Evolutionary conservation across 2,329 filamentous ascomycete genomes (phyloP), one percentile per base, ranked within the genome.

Genomic region (Phaeosphaeriaceae sp.): DNA sequence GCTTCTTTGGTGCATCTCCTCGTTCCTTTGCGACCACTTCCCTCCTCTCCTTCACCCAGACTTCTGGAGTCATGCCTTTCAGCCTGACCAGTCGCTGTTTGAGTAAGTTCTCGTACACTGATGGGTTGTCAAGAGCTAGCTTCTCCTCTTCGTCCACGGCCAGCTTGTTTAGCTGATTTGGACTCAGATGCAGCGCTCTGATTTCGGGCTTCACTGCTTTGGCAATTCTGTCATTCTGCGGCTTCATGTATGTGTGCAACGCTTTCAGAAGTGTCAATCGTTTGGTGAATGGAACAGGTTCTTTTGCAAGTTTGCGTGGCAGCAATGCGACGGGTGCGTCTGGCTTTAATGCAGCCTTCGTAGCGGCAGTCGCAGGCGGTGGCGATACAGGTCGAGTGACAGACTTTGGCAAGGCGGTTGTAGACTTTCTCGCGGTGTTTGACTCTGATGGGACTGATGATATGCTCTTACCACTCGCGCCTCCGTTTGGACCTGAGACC

Each of bases 101-200:
- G 75, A 98, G 87, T 24, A 93, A 82, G 68, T 96, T 97, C 7
- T 85, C 82, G 71, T 99, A 99, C 25, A 98, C 87, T 0, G 84
- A 78, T 1, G 84, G 79, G 58, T 89, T 89, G 17, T 89, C 87
- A 13, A 82, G 82, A 1, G 93, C 93, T 7, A 87, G 81, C 36
- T 86, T 86, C 73, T 96, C 88, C 78, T 99, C 96, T 59, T 93
- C 88, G 65, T 94, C 90, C 1, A 94, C 80, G 0, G 88, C 86
- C 60, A 87, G 81, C 64, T 84, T 86, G 60, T 93, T 89, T 21
- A 93, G 81, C 47, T 89, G 85, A 70, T 91, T 87, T 1, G 87
- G 82, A 1, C 84, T 85, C 48, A 92, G 75, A 17, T 88, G 70
- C 2, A 91, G 79, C n/a, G 81, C 78, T 44, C 82, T 79, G 20